Base-by-base conservation (phyloP, 257 asterid species). In the Rauvolfia tetraphylla region DNA sequence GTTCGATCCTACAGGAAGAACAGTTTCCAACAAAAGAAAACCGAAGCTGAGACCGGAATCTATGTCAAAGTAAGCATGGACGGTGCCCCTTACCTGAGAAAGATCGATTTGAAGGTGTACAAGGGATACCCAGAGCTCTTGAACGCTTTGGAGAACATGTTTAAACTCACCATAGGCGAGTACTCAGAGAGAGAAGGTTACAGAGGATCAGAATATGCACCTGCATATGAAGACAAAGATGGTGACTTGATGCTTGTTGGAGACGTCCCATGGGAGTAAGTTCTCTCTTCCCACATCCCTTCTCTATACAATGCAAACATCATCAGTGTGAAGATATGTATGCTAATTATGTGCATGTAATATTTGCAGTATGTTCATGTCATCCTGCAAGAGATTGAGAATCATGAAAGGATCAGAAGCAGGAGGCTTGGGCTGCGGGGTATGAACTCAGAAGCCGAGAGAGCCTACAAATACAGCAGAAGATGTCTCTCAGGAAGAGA, bases 191-290 rank as follows among this genome's bases (percentile, higher is more conserved):
- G 98, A 51, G 98, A 91, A 87, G 98, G 97, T 0, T 91, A 91
- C 83, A 88, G 83, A 76, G 95, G 97, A 54, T 93, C 98, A 4
- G 98, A 89, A 85, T 93, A 81, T 82, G 92, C 97, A 54, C 97
- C 98, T 71, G 97, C 97, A 0, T 93, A 91, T 78, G 98, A 93
- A 85, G 98, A 91, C 72, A 93, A 93, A 84, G 98, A 93, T 82
- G 96, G 96, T 29, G 98, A 93, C 62, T 84, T 91, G 82, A 93
- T 91, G 98, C 98, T 93, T 57, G 93, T 93, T 71, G 97, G 98
- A 61, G 98, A 93, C 83, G 98, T 91, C 77, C 97, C 97, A 29
- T 92, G 90, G 89, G 90, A 84, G 97, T 91, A 86, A 81, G 89
- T 77, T 46, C 27, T 53, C 41, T 36, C 59, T 59, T 29, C 33